Evolutionary conservation across 2,329 filamentous ascomycete genomes (phyloP).

Genomic region (Epichloe hybrida): DNA sequence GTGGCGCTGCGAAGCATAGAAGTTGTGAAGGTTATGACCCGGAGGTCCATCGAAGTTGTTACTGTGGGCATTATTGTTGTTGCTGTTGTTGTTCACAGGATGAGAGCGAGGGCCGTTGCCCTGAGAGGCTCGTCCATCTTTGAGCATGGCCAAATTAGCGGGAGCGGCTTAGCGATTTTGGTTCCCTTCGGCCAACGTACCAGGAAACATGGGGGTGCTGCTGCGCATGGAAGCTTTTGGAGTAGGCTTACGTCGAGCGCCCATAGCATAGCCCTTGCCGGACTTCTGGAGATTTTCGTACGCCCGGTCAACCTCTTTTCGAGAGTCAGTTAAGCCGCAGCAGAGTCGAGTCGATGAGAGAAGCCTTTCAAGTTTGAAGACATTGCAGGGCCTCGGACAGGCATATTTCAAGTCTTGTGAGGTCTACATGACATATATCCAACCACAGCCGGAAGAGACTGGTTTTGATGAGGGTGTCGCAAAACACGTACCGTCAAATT

Average conservation of each 20-base stretch:
- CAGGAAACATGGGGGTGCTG: slow-evolving; percentile 5
- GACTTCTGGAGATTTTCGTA: slow-evolving; percentile 94
- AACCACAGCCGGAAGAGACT: background rate
- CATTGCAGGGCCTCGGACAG: background rate
- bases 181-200: background rate
- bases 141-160: slow-evolving; percentile 12
- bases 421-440: background rate
- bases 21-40: slow-evolving; percentile 73
- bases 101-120: slow-evolving; percentile 59
- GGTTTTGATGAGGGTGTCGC: background rate
- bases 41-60: slow-evolving; percentile 56
- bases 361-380: background rate
- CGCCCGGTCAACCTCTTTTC: slow-evolving; percentile 82
- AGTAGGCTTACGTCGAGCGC: slow-evolving; percentile 56
- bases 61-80: slow-evolving; percentile 49
- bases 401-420: background rate
- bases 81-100: slow-evolving; percentile 59
- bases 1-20: slow-evolving; percentile 88
- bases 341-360: background rate
- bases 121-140: slow-evolving; percentile 59
- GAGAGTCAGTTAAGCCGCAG: background rate
- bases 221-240: slow-evolving; percentile 6
- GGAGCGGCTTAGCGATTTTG: slow-evolving; percentile 3
- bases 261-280: slow-evolving; percentile 72
- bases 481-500: slow-evolving; percentile 68